Conservation (phyloP, 495 filamentous ascomycete species). For the Penicillium coprophilum region DNA sequence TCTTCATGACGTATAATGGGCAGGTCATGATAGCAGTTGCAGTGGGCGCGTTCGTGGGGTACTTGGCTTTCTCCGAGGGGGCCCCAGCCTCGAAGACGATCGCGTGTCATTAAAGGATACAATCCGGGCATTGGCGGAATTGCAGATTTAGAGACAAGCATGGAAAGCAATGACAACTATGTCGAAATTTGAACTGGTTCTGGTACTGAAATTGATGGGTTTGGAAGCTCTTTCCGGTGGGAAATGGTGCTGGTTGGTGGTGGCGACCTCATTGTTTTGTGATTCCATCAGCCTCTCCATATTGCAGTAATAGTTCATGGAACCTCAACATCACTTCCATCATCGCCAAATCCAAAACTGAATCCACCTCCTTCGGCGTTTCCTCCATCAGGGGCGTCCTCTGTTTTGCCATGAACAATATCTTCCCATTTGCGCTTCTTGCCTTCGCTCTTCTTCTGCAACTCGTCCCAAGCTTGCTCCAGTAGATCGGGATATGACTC, state of each 20-base stretch:
- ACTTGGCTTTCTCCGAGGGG: slow-evolving; percentile 72
- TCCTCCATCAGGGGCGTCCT: slow-evolving; percentile 41
- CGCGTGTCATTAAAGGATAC: slow-evolving; percentile 72
- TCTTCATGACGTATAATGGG: slow-evolving; percentile 99
- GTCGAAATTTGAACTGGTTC: not conserved
- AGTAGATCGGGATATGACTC: slow-evolving; percentile 64
- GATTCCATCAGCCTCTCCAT: not conserved
- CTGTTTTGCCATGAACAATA: slow-evolving; percentile 53
- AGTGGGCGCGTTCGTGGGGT: slow-evolving; percentile 85
- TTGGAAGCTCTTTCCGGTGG: not conserved
- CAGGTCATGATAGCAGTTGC: slow-evolving; percentile 93
- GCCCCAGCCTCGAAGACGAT: slow-evolving; percentile 74
- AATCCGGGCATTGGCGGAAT: not conserved
- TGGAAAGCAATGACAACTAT: not conserved
- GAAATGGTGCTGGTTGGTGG: not conserved
- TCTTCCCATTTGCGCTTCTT: slow-evolving; percentile 89
- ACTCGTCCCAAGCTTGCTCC: slow-evolving; percentile 58
- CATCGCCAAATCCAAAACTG: slow-evolving; percentile 79
- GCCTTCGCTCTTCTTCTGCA: slow-evolving; percentile 59
- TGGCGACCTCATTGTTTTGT: not conserved
- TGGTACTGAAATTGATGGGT: not conserved
- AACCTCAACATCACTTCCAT: slow-evolving; percentile 58
- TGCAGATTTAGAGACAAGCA: not conserved
- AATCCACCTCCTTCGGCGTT: slow-evolving; percentile 61
- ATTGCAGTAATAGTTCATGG: slow-evolving; percentile 32